Evolutionary conservation across 1,139 yeast genomes (phyloP), one percentile per base, ranked within the genome.

Genomic region (Geotrichum carabidarum): DNA sequence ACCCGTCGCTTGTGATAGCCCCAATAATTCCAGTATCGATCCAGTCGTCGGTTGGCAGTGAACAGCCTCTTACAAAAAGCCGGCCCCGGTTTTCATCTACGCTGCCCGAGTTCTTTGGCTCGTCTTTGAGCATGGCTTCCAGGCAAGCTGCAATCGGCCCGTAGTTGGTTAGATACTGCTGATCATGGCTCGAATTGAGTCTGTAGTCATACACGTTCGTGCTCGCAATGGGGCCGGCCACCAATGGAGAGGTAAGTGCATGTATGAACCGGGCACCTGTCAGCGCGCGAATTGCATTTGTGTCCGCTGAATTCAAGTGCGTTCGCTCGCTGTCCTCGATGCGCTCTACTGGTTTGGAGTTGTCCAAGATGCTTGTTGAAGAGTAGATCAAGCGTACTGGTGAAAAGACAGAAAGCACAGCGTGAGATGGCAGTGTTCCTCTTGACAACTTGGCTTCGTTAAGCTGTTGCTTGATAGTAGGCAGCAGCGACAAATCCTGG

Each of bases 181-280:
- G 61, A 42, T 57, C 57, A 40, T 56, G 46, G 36, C 56, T 22
- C 17, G 57, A 41, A 14, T 44, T 30, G 11, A 53, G 47, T 11
- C 77, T 61, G 58, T 73, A 73, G 61, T 73, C 77, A 50, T 66
- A 69, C 14, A 65, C 55, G 30, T 62, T 57, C 2, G 76, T 72
- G 57, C 73, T 75, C 32, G 68, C 61, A 3, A 73, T 47, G 1
- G 76, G 72, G 38, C 73, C 63, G 4, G 66, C 66, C 27, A 64
- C 59, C 1, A 53, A 47, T 1, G 74, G 71, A 8, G 65, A 60
- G 22, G 64, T 60, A 7, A 71, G 57, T 2, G 70, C 62, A 51
- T 70, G 73, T 15, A 72, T 51, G 37, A 73, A 59, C 40, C 66
- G 65, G 2, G 74, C 62, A 9, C 74, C 76, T 0, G 71, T 58